A percentile compares a stretch with the other conserved stretches of the same genome.
Evolutionary conservation across 2,329 filamentous ascomycete genomes (phyloP).

Genomic region (Curvularia lunata): DNA sequence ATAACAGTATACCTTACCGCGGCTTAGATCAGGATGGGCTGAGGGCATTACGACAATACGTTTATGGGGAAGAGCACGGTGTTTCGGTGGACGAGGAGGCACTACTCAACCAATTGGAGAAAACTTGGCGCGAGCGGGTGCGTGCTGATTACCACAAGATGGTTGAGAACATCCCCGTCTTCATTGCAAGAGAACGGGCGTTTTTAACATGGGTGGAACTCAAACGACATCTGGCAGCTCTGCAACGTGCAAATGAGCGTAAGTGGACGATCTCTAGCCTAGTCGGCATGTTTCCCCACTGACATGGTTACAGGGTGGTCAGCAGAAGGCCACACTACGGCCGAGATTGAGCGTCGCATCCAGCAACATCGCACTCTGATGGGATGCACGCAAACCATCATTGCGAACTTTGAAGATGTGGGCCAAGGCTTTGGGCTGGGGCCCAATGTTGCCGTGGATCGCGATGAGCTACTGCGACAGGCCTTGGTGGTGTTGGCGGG

Average conservation of each 20-base stretch:
- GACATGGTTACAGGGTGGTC: constrained; percentile 37
- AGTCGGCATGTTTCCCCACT: constrained; percentile 10
- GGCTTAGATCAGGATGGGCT: constrained; percentile 42
- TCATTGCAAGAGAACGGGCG: constrained; percentile 43
- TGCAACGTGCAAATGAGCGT: constrained; percentile 43
- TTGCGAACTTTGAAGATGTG: constrained; percentile 42
- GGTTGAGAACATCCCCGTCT: constrained; percentile 36
- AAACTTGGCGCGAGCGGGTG: constrained; percentile 40
- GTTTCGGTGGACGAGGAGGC: constrained; percentile 37
- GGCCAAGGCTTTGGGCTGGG: constrained; percentile 32
- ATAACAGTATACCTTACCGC: constrained; percentile 31
- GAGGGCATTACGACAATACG: constrained; percentile 39
- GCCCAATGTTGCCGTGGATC: constrained; percentile 27
- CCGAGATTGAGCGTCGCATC: constrained; percentile 42
- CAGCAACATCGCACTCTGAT: constrained; percentile 44
- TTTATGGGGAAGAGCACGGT: constrained; percentile 37
- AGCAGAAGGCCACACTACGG: constrained; percentile 34
- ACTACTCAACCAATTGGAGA: constrained; percentile 41
- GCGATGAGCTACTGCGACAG: constrained; percentile 43
- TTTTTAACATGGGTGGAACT: constrained; percentile 47
- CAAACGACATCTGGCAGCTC: constrained; percentile 42
- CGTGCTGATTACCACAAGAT: constrained; percentile 36
- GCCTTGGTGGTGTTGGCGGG: constrained; percentile 44
- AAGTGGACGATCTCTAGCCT: constrained; percentile 16
- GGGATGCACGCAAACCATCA: constrained; percentile 41